Conservation (phyloP, 192 early-diverging fungal genomes). For the Phycomyces nitens region DNA sequence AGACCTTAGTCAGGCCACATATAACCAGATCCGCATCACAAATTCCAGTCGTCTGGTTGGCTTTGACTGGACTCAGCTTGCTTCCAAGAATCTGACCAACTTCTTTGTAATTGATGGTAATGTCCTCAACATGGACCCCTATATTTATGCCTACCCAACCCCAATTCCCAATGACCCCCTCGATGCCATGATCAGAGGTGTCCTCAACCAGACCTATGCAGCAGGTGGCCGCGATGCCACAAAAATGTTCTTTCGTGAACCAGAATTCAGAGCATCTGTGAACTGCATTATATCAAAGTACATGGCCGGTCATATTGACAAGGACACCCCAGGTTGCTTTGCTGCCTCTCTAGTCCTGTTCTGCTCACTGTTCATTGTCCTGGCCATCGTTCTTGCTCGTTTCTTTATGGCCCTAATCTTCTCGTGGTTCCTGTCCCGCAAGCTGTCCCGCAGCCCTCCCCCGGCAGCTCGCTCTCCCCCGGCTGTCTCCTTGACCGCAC, state of each 20-base stretch:
- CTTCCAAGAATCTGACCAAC: constrained; percentile 31
- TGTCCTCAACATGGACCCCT: constrained; percentile 71
- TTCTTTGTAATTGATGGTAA: constrained; percentile 74
- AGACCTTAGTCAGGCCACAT: constrained; percentile 18
- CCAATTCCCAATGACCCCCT: constrained; percentile 47
- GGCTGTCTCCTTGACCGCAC: not conserved
- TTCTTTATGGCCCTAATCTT: constrained; percentile 78
- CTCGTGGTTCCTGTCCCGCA: constrained; percentile 70
- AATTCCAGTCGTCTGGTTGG: constrained; percentile 52
- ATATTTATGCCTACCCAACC: constrained; percentile 43
- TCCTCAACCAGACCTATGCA: constrained; percentile 39
- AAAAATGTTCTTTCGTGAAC: constrained; percentile 57
- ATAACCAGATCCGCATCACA: constrained; percentile 17
- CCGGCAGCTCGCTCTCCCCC: constrained; percentile 13
- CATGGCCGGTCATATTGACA: constrained; percentile 68
- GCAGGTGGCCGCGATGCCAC: constrained; percentile 62
- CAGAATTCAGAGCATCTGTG: constrained; percentile 47
- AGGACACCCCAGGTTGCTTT: constrained; percentile 75
- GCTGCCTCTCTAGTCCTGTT: constrained; percentile 58
- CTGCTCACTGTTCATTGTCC: constrained; percentile 56
- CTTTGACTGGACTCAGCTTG: constrained; percentile 64
- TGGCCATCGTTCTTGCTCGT: constrained; percentile 56
- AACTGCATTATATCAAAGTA: constrained; percentile 61
- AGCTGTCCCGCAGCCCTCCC: constrained; percentile 33
- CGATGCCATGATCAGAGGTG: constrained; percentile 57